Evolutionary conservation across 805 yeast genomes (phyloP).

Genomic region (Naumovozyma dairenensis): DNA sequence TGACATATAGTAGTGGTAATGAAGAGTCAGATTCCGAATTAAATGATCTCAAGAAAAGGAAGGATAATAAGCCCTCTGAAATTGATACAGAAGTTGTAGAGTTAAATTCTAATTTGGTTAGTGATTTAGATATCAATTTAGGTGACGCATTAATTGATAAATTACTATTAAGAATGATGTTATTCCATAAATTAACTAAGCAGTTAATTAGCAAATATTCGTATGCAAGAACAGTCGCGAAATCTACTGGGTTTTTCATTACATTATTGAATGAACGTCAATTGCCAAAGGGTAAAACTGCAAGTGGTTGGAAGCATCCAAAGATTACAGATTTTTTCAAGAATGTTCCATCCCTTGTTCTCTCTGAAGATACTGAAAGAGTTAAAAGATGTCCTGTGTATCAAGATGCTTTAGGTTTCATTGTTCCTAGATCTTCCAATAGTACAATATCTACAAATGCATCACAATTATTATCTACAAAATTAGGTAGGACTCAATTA

Average conservation of each 20-base stretch:
- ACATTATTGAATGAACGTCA: conserved; percentile 24
- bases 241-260: conserved; percentile 40
- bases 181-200: conserved; percentile 34
- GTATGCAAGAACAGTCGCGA: conserved; percentile 59
- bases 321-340: conserved; percentile 24
- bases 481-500: conserved; percentile 17
- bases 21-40: conserved; percentile 17
- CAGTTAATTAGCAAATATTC: conserved; percentile 48
- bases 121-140: conserved; percentile 29
- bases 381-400: conserved; percentile 30
- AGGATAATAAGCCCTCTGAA: too few relatives aligned
- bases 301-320: conserved; percentile 16
- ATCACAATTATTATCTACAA: conserved; percentile 3
- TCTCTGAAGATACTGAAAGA: conserved; percentile 27
- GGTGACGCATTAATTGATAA: conserved; percentile 32
- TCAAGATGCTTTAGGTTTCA: conserved; percentile 29
- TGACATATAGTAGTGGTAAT: conserved; percentile 20
- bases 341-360: conserved; percentile 26
- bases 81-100: conserved; percentile 14
- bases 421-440: conserved; percentile 12
- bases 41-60: conserved; percentile 12
- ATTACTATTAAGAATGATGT: conserved; percentile 33
- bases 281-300: conserved; percentile 1
- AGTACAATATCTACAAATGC: conserved; percentile 1
- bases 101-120: conserved; percentile 19